These are phyloP conservation scores for Pseudopyricularia javanii DNA, from an alignment of 2,329 filamentous ascomycete genomes.

Conservation along the genomic window DNA sequence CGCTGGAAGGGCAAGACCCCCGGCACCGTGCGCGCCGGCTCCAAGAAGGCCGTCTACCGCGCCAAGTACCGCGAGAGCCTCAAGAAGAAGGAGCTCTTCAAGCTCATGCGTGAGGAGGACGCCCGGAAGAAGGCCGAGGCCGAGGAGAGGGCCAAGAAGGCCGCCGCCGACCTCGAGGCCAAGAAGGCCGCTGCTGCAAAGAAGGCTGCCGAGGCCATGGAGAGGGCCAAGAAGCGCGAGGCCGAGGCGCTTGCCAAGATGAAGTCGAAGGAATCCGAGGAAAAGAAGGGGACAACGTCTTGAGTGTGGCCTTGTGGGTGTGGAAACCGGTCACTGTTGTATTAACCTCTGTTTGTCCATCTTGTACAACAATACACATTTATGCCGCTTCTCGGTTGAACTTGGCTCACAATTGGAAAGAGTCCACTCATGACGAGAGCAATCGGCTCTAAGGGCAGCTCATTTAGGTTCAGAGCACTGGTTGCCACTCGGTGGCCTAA, in stretches of 20 bases:
- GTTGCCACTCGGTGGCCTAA: too few species aligned
- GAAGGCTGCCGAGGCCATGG: constrained; percentile 71
- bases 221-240: constrained; percentile 39
- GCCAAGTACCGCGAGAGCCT: constrained; percentile 4
- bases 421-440: too few species aligned
- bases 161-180: constrained; percentile 7
- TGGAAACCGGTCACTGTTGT: background rate
- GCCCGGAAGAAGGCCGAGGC: constrained; percentile 11
- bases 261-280: background rate
- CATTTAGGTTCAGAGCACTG: too few species aligned
- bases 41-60: constrained; percentile 36
- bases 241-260: constrained; percentile 36
- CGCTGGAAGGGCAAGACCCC: constrained; percentile 36
- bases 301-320: background rate
- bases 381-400: too few species aligned
- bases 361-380: background rate
- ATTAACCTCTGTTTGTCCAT: background rate
- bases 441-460: too few species aligned
- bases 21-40: constrained; percentile 29
- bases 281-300: background rate
- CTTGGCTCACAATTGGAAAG: too few species aligned
- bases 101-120: constrained; percentile 8
- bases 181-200: constrained; percentile 39
- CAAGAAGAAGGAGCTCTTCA: constrained; percentile 4
- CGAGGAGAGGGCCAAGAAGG: constrained; percentile 27